Base-by-base conservation (phyloP, 2,329 filamentous ascomycete genomes). In the Catunica adiposa region DNA sequence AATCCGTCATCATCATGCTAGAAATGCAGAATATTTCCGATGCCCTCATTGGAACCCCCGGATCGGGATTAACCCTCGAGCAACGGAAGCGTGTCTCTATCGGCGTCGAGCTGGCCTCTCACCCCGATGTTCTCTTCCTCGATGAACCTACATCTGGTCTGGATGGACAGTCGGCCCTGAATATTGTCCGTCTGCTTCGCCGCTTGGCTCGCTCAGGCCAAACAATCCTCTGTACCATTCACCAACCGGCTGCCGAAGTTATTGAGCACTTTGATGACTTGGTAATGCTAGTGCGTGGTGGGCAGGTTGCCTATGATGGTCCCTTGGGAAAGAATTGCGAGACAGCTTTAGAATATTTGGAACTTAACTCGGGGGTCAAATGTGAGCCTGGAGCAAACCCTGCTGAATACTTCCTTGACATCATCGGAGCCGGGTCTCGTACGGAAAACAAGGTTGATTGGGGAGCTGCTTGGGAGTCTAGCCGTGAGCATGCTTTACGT, bases 381-480 rank as follows among this genome's bases (percentile, higher is more conserved):
- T 84, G 83, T 59, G 74, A 76, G 0, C 60, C 70, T 0, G 76
- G 79, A 0, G 78, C 77, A 17, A 89, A 89, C 61, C 83, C 83
- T 1, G 84, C 84, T 0, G 84, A 89, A 64, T 85, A 81, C 71
- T 87, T 89, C 79, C 77, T 89, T 53, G 73, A 77, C 53, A 72
- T 76, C n/a, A 72, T 75, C 14, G 31, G 51, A 4, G 51, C 31
- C 11, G 37, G 51, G 11, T n/a, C 51, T 4, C 11, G 31, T 6
- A 29, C 51, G 4, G 17, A 38, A 23, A 40, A 38, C 20, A 38
- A 11, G 5, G 20, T 40, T 15, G 51, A 38, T 8, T 53, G 51
- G 51, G 51, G 51, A 9, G 20, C n/a, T 1, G 4, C 22, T 8
- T 38, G 51, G 51, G 15, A 11, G 31, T 11, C 31, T 23, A 42